A percentile compares a stretch with the other conserved stretches of the same genome.
phyloP scores from a whole-genome alignment of 179 eudicot genomes.

The Silene noctiflora region DNA sequence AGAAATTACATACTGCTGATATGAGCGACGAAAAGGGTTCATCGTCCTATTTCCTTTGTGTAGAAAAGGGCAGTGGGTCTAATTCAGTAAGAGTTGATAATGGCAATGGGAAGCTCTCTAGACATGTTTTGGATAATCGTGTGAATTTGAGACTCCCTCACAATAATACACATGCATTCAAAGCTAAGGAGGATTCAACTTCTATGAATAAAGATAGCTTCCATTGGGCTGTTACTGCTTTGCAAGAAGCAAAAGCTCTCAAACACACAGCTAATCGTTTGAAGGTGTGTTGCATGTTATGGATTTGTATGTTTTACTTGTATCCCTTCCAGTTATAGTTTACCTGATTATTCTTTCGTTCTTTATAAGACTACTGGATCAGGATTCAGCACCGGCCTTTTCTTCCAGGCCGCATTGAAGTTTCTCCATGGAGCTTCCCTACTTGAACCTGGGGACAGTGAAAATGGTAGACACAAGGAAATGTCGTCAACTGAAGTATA shows the following conservation, averaged over 20 bases:
- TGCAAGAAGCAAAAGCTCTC: conserved; percentile 43
- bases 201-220: conserved; percentile 28
- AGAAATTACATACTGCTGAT: conserved; percentile 19
- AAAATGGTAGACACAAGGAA: conserved; percentile 32
- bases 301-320: neutral
- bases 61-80: conserved; percentile 24
- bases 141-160: conserved; percentile 21
- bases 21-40: conserved; percentile 23
- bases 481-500: conserved; percentile 33
- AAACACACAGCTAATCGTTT: conserved; percentile 44
- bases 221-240: conserved; percentile 41
- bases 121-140: conserved; percentile 13
- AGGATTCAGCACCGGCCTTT: conserved; percentile 37
- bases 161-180: conserved; percentile 10
- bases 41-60: conserved; percentile 17
- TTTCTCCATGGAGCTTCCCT: conserved; percentile 49
- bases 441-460: conserved; percentile 35
- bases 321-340: neutral
- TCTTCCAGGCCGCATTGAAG: conserved; percentile 52
- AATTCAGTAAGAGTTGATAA: conserved; percentile 24
- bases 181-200: conserved; percentile 28
- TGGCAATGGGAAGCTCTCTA: conserved; percentile 19
- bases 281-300: conserved; percentile 30
- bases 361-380: conserved; percentile 34
- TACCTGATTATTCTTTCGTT: conserved; percentile 16